Base-by-base conservation (phyloP, 2,329 filamentous ascomycete species). In the Sporothrix brasiliensis region DNA sequence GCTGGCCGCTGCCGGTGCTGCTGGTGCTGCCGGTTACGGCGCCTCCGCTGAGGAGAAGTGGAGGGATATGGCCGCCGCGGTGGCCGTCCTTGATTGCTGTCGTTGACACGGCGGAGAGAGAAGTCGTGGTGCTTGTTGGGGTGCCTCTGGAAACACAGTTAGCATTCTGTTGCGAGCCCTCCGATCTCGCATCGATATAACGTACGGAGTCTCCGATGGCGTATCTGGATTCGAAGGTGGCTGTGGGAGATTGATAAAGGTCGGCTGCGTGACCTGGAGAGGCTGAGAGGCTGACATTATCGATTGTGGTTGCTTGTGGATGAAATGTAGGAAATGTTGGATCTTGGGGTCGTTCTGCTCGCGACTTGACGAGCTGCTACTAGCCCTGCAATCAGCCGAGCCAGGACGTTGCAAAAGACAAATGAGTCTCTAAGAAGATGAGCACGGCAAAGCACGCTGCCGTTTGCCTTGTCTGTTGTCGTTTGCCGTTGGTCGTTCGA, bases 31-130 rank as follows among this genome's bases (percentile, higher is more conserved):
- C 81, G 69, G 89, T 86, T 1, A 24, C n/a, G 66, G 44, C 27
- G 21, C 68, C 58, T 34, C n/a, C 66, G 39, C 53, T 60, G 6
- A 65, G 52, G 1, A 53, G 19, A 13, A 73, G 65, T 14, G 70
- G 69, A 1, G 70, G 73, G 4, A 72, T 16, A 39, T 73, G 67
- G 77, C 93, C 89, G 73, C 94, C 94, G 72, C 93, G 92, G 77
- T 97, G 93, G 75, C 94, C 94, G 78, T 98, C 94, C 81, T 97
- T 97, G 85, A 97, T 97, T 67, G 94, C 94, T 14, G 93, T 95
- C 21, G 94, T 97, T 19, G 93, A 97, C 63, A 98, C 87, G 53
- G 93, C 90, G 34, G 93, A 97, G 77, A 98, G 90, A 67, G 93
- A 96, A 14, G 94, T 97, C 3, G 92, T 96, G 53, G 92, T 91